Percentiles rank a stretch among this genome's conserved stretches.
These are phyloP conservation scores for Podila epicladia DNA, from an alignment of 192 early-diverging fungal genomes.

Conservation along the genomic window DNA sequence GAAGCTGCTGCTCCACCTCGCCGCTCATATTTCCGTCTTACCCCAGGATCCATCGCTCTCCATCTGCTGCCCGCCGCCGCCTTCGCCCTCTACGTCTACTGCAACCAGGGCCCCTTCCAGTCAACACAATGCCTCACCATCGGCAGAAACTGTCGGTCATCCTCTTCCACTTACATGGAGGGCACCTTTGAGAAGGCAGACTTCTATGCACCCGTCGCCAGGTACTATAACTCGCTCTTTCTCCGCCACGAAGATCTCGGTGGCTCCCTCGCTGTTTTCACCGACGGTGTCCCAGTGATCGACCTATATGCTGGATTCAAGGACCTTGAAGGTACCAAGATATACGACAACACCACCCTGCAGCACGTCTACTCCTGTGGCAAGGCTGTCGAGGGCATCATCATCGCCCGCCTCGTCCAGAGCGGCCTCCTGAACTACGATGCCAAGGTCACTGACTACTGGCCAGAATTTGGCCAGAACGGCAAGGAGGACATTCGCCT, in stretches of 20 bases:
- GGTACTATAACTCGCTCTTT: slow-evolving; percentile 16
- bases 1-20: neutral
- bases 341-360: slow-evolving; percentile 65
- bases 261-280: slow-evolving; percentile 56
- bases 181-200: slow-evolving; percentile 5
- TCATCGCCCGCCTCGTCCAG: slow-evolving; percentile 69
- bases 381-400: slow-evolving; percentile 69
- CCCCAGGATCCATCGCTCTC: neutral
- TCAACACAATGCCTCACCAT: slow-evolving; percentile 19
- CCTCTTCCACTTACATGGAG: slow-evolving; percentile 4
- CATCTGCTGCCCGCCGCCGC: slow-evolving; percentile 20
- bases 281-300: slow-evolving; percentile 62
- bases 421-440: slow-evolving; percentile 61
- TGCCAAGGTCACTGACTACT: slow-evolving; percentile 63
- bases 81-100: slow-evolving; percentile 21
- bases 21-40: neutral
- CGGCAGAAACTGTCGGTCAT: slow-evolving; percentile 5
- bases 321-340: slow-evolving; percentile 22
- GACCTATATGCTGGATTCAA: slow-evolving; percentile 73
- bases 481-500: slow-evolving; percentile 78
- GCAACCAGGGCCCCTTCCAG: slow-evolving; percentile 32
- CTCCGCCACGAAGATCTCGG: slow-evolving; percentile 61
- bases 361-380: slow-evolving; percentile 73
- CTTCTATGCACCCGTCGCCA: slow-evolving; percentile 15
- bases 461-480: slow-evolving; percentile 80